Conservation (phyloP, 129 eudicot genomes). For the Tanacetum coccineum region DNA sequence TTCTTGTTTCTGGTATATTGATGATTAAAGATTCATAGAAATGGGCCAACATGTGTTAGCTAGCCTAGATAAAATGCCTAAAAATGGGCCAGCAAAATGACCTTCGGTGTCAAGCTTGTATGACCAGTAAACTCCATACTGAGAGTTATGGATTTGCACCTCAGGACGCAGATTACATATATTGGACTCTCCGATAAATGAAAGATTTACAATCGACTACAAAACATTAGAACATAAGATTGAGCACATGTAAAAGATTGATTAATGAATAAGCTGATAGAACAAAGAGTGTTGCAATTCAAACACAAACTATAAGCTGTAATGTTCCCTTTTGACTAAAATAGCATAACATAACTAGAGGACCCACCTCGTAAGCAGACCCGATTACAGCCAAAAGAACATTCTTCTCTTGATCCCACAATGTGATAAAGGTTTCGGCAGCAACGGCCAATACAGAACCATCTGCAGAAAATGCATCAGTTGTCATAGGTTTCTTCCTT, state of each 20-base stretch:
- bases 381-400: too few relatives aligned
- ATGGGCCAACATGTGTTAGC: too few relatives aligned
- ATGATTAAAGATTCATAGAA: too few relatives aligned
- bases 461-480: slow-evolving; percentile 78
- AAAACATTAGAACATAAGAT: slow-evolving; percentile 9
- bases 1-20: too few relatives aligned
- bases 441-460: slow-evolving; percentile 95
- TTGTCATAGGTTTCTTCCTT: slow-evolving; percentile 85
- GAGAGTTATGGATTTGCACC: slow-evolving; percentile 61
- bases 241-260: neutral
- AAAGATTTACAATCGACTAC: slow-evolving; percentile 62
- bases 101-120: slow-evolving; percentile 75
- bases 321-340: too few relatives aligned
- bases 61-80: neutral
- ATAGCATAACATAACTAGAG: neutral
- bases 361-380: slow-evolving; percentile 68
- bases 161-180: slow-evolving; percentile 70
- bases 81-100: slow-evolving; percentile 18
- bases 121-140: slow-evolving; percentile 83
- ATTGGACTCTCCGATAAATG: slow-evolving; percentile 71
- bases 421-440: slow-evolving; percentile 75
- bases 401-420: slow-evolving; percentile 88
- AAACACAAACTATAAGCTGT: neutral
- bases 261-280: neutral
- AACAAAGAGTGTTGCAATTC: neutral